Percentiles rank a stretch among this genome's conserved stretches.
These are phyloP conservation scores for Metrosideros polymorpha DNA, from an alignment of 441 rosid genomes.

Conservation along the genomic window DNA sequence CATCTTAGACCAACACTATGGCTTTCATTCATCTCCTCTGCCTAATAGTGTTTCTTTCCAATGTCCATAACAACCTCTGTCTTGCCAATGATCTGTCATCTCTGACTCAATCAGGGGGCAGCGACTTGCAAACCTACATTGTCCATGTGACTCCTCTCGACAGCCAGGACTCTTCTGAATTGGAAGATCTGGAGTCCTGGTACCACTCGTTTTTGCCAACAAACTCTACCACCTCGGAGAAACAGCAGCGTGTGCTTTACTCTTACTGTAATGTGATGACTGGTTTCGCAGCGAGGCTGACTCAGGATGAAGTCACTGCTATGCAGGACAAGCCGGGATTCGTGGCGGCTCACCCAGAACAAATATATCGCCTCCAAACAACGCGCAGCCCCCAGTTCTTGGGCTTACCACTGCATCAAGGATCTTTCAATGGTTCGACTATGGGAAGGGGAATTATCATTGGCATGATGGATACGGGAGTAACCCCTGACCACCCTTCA, in stretches of 20 bases:
- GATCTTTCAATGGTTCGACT: neutral
- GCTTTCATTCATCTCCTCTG: neutral
- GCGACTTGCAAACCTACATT: no score
- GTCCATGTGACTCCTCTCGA: no score
- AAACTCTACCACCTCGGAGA: neutral
- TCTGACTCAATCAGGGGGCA: no score
- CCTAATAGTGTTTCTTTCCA: neutral
- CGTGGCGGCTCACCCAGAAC: rapidly evolving
- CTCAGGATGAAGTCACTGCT: rapidly evolving
- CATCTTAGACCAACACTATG: neutral
- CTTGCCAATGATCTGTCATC: neutral
- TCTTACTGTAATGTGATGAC: neutral
- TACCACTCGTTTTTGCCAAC: neutral
- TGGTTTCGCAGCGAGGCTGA: rapidly evolving
- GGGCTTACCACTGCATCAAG: neutral
- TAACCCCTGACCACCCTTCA: neutral
- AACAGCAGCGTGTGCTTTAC: neutral
- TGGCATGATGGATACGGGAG: rapidly evolving
- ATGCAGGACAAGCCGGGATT: neutral
- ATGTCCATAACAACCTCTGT: neutral
- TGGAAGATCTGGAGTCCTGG: no score
- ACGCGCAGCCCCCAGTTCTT: neutral
- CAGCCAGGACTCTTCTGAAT: no score
- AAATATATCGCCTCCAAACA: neutral
- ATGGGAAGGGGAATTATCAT: neutral